These are phyloP conservation scores for Cyberlindnera samutprakarnensis DNA, from an alignment of 805 yeast species.

Conservation along the genomic window DNA sequence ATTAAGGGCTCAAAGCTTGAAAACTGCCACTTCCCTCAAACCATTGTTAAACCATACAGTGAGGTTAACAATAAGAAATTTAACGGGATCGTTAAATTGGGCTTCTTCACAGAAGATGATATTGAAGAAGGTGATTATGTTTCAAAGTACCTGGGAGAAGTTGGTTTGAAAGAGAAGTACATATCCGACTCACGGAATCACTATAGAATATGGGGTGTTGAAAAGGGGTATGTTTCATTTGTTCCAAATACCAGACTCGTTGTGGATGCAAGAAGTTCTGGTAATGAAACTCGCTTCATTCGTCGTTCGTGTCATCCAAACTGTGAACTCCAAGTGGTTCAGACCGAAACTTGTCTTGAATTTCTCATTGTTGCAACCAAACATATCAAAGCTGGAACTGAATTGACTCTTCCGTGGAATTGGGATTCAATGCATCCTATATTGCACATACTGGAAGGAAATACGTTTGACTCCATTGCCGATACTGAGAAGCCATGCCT, in stretches of 20 bases:
- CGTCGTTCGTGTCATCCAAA: conserved; percentile 75
- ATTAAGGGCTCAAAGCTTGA: conserved; percentile 20
- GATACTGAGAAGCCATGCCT: conserved; percentile 47
- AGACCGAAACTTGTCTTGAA: conserved; percentile 31
- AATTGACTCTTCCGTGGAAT: conserved; percentile 77
- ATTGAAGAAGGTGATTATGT: conserved; percentile 44
- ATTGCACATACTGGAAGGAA: conserved; percentile 34
- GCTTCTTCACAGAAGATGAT: conserved; percentile 38
- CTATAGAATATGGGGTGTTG: conserved; percentile 67
- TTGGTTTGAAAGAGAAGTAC: conserved; percentile 60
- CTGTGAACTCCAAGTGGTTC: conserved; percentile 49
- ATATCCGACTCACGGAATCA: conserved; percentile 63
- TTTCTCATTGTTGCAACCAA: conserved; percentile 51
- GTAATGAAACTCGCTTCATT: conserved; percentile 67
- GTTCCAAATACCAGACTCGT: conserved; percentile 55
- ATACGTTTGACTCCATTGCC: conserved; percentile 44
- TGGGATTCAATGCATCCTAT: conserved; percentile 85
- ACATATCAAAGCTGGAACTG: conserved; percentile 57
- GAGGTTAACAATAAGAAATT: conserved; percentile 49
- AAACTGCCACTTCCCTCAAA: conserved; percentile 22
- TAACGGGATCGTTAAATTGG: conserved; percentile 61
- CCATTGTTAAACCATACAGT: conserved; percentile 48
- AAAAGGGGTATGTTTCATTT: conserved; percentile 49
- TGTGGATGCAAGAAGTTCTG: conserved; percentile 73
- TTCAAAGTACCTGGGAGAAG: conserved; percentile 64